Conservation (phyloP, 73 alveolate genomes). For the Stentor coeruleus region DNA sequence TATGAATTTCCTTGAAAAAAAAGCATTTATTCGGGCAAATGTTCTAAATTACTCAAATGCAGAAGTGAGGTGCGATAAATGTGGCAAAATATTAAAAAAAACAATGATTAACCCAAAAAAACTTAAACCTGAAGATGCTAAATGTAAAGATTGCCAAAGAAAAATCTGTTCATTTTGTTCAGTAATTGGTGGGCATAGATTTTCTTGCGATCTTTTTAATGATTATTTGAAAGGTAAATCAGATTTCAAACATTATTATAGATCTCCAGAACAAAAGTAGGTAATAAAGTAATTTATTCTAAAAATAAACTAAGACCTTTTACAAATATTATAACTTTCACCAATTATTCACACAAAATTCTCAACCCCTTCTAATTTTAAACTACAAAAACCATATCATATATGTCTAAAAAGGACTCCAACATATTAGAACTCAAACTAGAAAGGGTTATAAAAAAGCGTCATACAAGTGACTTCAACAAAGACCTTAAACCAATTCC, state of each 20-base stretch:
- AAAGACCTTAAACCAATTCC: slow-evolving; percentile 1
- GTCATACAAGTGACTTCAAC: background rate
- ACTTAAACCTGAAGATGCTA: background rate
- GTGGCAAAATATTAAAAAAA: too few relatives aligned
- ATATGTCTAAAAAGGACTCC: slow-evolving; percentile 12
- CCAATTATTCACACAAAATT: too few relatives aligned
- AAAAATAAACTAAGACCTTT: too few relatives aligned
- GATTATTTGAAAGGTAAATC: background rate
- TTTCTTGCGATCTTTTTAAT: background rate
- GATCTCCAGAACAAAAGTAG: too few relatives aligned
- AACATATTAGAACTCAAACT: slow-evolving; percentile 9
- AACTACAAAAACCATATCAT: background rate
- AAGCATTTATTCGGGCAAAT: too few relatives aligned
- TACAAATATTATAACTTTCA: too few relatives aligned
- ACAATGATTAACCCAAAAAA: too few relatives aligned
- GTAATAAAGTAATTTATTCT: too few relatives aligned
- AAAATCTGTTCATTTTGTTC: background rate
- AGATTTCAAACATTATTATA: too few relatives aligned
- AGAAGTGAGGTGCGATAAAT: too few relatives aligned
- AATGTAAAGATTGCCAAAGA: background rate
- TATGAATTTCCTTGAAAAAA: background rate
- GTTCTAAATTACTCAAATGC: too few relatives aligned
- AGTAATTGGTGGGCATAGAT: background rate
- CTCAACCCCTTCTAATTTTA: too few relatives aligned
- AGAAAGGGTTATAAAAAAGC: slow-evolving; percentile 10